Base-by-base conservation (phyloP, 176 grass and related monocot genomes). In the Stipa capillata region DNA sequence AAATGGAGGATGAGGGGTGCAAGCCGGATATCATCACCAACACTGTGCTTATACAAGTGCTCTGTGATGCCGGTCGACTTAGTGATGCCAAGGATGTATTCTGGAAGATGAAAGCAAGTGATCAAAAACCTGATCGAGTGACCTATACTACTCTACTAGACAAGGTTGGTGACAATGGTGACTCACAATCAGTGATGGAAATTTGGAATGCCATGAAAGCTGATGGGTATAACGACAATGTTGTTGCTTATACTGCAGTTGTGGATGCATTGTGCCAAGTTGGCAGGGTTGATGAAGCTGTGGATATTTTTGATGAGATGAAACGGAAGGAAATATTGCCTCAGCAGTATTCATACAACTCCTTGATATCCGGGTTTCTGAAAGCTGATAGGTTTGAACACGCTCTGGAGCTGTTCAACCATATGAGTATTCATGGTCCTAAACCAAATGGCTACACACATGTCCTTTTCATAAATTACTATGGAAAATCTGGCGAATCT, bases 401-500 rank as follows among this genome's bases (percentile, higher is more conserved):
- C 72, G 92, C 92, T 79, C 28, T 89, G 42, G 80, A 85, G 47
- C 81, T 94, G 72, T 87, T 93, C 75, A 88, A 87, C 79, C 77
- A 87, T 80, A 93, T 98, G 90, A 87, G 87, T 83, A 41, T 58
- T 67, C 85, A 92, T 44, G 90, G 96, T 29, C 96, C 82, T 39
- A 94, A 75, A 60, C 96, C 90, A 53, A 94, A 79, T 78, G 73
- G 88, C 29, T 88, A 90, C 31, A 90, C 96, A 10, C 89, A 98
- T 92, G 89, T 94, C 39, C 87, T 94, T 62, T 98, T 94, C 76
- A 93, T 98, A 53, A 91, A 98, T 75, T 89, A 93, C 85, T 89
- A 91, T 62, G 92, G 87, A 54, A 98, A 98, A 68, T 92, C 72
- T 54, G 92, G 90, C 23, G 80, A 98, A 34, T 83, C 89, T 73